phyloP scores from a whole-genome alignment of 805 yeast species.

The Wickerhamiella hasegawae region DNA sequence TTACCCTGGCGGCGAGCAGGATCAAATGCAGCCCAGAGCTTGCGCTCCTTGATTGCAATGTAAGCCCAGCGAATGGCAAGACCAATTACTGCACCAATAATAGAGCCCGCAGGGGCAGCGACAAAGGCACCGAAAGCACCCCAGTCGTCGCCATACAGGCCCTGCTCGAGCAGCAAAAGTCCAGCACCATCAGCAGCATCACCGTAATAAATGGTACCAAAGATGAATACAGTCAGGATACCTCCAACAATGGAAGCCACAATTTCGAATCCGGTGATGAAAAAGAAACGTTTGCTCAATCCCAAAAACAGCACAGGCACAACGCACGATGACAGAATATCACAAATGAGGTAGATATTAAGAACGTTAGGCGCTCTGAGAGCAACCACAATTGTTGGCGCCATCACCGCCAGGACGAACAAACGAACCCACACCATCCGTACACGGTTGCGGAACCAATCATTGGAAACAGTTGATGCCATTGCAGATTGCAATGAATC shows the following conservation, averaged over 20 bases:
- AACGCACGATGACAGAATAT: conserved; percentile 71
- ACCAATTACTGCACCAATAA: conserved; percentile 38
- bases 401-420: conserved; percentile 58
- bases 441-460: conserved; percentile 69
- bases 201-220: conserved; percentile 62
- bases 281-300: conserved; percentile 48
- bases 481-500: conserved; percentile 81
- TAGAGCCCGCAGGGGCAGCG: conserved; percentile 70
- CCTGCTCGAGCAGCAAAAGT: conserved; percentile 42
- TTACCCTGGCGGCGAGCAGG: conserved; percentile 17
- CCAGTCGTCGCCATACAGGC: conserved; percentile 73
- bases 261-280: conserved; percentile 62
- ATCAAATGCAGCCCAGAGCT: conserved; percentile 19
- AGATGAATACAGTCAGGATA: conserved; percentile 59
- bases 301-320: conserved; percentile 78
- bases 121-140: conserved; percentile 88
- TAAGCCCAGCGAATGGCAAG: conserved; percentile 24
- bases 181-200: conserved; percentile 60
- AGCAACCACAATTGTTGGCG: conserved; percentile 80
- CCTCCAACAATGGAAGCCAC: conserved; percentile 77
- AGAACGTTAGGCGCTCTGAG: conserved; percentile 67
- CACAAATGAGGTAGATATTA: conserved; percentile 81
- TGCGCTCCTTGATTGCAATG: conserved; percentile 7
- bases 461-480: conserved; percentile 80
- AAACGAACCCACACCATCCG: conserved; percentile 49